Conservation (phyloP, 1,284 basidiomycete genomes). For the Microbotryum silenes-acaulis region DNA sequence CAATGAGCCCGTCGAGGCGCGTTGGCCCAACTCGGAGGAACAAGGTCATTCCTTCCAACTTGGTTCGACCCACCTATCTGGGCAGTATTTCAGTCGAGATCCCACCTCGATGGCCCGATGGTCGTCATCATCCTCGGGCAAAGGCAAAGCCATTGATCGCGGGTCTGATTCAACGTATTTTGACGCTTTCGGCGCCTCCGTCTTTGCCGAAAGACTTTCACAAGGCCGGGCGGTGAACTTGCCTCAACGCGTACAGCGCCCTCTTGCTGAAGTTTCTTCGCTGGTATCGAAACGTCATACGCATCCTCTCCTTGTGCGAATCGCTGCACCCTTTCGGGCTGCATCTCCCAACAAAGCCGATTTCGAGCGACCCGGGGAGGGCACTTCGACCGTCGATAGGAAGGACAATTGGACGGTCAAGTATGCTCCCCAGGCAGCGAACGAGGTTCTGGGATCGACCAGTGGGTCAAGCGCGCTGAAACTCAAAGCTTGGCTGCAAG, state of each 20-base stretch:
- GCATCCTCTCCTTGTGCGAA: slow-evolving; percentile 20
- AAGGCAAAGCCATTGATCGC: not conserved
- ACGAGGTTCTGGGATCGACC: slow-evolving; percentile 59
- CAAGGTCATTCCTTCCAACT: not conserved
- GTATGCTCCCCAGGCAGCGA: slow-evolving; percentile 64
- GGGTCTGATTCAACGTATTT: not conserved
- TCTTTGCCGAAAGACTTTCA: not conserved
- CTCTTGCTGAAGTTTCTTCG: not conserved
- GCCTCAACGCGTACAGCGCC: not conserved
- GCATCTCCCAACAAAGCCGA: not conserved
- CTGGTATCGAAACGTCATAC: slow-evolving; percentile 3
- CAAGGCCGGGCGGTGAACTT: too few species aligned
- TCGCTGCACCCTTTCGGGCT: slow-evolving; percentile 8
- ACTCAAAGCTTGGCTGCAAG: slow-evolving; percentile 71
- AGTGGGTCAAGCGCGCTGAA: slow-evolving; percentile 67
- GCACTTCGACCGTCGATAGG: not conserved
- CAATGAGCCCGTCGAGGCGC: slow-evolving; percentile 6
- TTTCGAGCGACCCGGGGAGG: not conserved
- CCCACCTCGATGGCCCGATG: not conserved
- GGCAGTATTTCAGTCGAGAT: too few species aligned
- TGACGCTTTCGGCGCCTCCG: not conserved
- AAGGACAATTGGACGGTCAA: slow-evolving; percentile 56
- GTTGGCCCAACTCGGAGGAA: slow-evolving; percentile 26
- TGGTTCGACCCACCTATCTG: not conserved
- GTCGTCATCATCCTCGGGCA: not conserved